Evolutionary conservation across 345 rosid genomes (phyloP), one percentile per base, ranked within the genome.

Genomic region (Turnera subulata): DNA sequence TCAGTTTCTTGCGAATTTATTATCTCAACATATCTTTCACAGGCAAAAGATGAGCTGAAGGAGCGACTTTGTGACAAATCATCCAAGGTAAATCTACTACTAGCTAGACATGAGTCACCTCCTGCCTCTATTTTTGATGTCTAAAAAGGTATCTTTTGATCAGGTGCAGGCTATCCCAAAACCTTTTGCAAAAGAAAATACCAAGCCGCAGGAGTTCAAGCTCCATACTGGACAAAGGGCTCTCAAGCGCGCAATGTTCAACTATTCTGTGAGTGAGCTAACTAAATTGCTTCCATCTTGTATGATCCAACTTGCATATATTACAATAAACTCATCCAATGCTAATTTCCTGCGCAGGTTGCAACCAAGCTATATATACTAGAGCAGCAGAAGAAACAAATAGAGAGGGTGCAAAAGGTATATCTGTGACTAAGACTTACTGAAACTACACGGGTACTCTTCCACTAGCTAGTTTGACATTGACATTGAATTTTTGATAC

Each of bases 161-260:
- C 11, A 35, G 6, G 8, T 18, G 10, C 15, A 66, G 81, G 69
- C 37, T 37, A 58, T 32, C 51, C 57, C 73, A 48, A 85, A 75
- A 44, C 62, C 70, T 55, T 21, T 51, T 24, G 66, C 75, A 5
- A 89, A 84, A 62, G 97, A 89, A 63, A 84, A 86, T 55, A 82
- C 82, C 11, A 84, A 79, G 68, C 84, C 82, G 7, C 66, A 66
- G 23, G 92, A 83, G 43, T 78, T 89, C 76, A 86, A 70, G 61
- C 90, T 86, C 69, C 97, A 74, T 62, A 84, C 95, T 2, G 81
- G 80, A 26, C 83, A 89, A 62, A 82, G 97, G 77, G 97, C 97
- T 12, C 65, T 58, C 14, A 82, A 81, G 71, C 91, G 95, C 16
- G 95, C 95, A 38, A 80, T 84, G 76, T 86, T 86, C 88, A 89